Base-by-base conservation (phyloP, 345 rosid species). In the Chamaenerion angustifolium region DNA sequence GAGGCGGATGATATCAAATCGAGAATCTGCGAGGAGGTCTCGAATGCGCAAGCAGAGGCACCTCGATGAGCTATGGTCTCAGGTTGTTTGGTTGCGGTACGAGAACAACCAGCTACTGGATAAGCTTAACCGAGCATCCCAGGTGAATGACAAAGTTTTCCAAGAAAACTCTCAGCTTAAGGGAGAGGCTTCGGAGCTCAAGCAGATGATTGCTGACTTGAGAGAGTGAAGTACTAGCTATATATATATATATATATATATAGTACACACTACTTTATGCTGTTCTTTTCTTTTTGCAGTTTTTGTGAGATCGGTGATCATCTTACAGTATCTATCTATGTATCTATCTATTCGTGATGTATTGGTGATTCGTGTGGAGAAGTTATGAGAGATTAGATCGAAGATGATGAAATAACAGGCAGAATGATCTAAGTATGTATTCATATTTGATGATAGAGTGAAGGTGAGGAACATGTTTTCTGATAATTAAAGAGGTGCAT, bases 31-130 rank as follows among this genome's bases (percentile, higher is more conserved):
- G 0, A 43, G 64, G 46, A 46, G 64, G 8, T 60, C 64, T 42
- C 52, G 57, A 46, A 60, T 60, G 58, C 40, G 64, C 53, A 60
- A 60, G 58, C 64, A 60, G 47, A 53, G 51, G 52, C 64, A 60
- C 52, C 57, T 60, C 4, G 64, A 60, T 42, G 64, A 60, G 64
- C 64, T 60, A 10, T 60, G 64, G 64, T 60, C 64, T 14, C 64
- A 60, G 64, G 64, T 60, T 2, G 64, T 60, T 37, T 60, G 58
- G 58, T 52, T 60, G 11, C 42, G 53, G 64, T 41, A 53, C 11
- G 64, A 60, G 64, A 53, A 60, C 58, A 43, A 42, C 53, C 64
- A 54, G 58, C 64, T 60, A 7, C 31, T 53, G 11, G 64, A 60
- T 8, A 54, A 47, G 64, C 53, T 60, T 25, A 60, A 60, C 58